Conservation (phyloP, 768 basidiomycete genomes). For the Leccinum subgranulosum region DNA sequence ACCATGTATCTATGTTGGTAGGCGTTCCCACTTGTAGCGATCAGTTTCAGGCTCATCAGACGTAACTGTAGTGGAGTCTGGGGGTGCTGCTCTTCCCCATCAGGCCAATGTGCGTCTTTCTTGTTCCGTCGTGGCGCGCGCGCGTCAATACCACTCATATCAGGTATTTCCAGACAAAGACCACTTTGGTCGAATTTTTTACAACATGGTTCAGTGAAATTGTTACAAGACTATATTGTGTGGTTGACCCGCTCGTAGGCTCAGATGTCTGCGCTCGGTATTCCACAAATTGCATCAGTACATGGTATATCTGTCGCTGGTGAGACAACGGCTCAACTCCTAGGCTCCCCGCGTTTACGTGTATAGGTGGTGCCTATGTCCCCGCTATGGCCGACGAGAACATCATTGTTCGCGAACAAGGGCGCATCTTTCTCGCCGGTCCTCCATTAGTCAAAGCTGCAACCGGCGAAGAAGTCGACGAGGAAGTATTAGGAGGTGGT, state of each 20-base stretch:
- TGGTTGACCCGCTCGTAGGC: slow-evolving; percentile 47
- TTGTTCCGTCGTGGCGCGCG: background rate
- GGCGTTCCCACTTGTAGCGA: slow-evolving; percentile 20
- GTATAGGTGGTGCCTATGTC: slow-evolving; percentile 78
- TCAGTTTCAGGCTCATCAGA: slow-evolving; percentile 3
- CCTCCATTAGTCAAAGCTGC: slow-evolving; percentile 95
- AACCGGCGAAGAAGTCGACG: slow-evolving; percentile 89
- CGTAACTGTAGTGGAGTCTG: slow-evolving; percentile 74
- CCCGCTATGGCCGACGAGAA: slow-evolving; percentile 97
- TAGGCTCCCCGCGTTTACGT: slow-evolving; percentile 5
- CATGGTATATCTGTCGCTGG: slow-evolving; percentile 95
- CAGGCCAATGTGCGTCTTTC: slow-evolving; percentile 65
- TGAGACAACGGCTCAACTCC: slow-evolving; percentile 10
- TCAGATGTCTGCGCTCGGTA: slow-evolving; percentile 88
- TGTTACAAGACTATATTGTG: background rate
- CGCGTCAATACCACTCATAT: background rate
- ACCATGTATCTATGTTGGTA: slow-evolving; percentile 91
- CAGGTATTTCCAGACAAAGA: slow-evolving; percentile 91
- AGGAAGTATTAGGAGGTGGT: slow-evolving; percentile 88
- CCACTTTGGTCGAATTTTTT: slow-evolving; percentile 95
- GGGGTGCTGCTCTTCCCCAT: slow-evolving; percentile 88
- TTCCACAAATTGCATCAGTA: slow-evolving; percentile 90
- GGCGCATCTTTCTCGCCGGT: slow-evolving; percentile 90
- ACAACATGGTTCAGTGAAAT: slow-evolving; percentile 72
- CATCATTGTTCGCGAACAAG: slow-evolving; percentile 86